Percentiles rank a stretch among this genome's conserved stretches.
Evolutionary conservation across 768 basidiomycete species (phyloP).

Genomic region (Cystoderma amianthinum): DNA sequence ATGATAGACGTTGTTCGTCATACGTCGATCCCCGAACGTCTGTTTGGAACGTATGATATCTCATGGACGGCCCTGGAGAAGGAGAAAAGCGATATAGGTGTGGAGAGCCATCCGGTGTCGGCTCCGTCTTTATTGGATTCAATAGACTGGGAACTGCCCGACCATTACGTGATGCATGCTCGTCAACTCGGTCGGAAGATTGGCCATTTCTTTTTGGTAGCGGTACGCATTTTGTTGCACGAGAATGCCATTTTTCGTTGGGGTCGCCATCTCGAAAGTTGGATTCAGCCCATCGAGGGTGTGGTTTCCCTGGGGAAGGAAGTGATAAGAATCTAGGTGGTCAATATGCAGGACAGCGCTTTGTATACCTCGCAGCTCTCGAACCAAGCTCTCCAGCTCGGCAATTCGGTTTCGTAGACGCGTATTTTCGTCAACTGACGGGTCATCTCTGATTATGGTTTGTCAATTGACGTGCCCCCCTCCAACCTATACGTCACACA

Average conservation of each 20-base stretch:
- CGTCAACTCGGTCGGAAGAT: slow-evolving; percentile 14
- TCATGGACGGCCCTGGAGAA: slow-evolving; percentile 47
- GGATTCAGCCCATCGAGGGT: slow-evolving; percentile 80
- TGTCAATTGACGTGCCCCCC: not conserved
- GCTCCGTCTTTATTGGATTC: slow-evolving; percentile 66
- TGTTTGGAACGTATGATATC: slow-evolving; percentile 45
- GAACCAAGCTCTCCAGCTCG: slow-evolving; percentile 87
- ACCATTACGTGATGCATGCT: slow-evolving; percentile 21
- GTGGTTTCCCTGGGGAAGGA: slow-evolving; percentile 60
- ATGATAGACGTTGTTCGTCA: slow-evolving; percentile 22
- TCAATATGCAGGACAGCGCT: not conserved
- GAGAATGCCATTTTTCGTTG: slow-evolving; percentile 82
- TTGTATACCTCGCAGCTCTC: slow-evolving; percentile 70
- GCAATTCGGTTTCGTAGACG: slow-evolving; percentile 83
- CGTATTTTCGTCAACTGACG: slow-evolving; percentile 80
- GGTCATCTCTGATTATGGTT: slow-evolving; percentile 64
- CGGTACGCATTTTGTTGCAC: slow-evolving; percentile 62
- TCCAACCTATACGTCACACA: slow-evolving; percentile 16
- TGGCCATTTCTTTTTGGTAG: slow-evolving; percentile 29
- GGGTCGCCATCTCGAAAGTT: slow-evolving; percentile 76
- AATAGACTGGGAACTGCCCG: slow-evolving; percentile 38
- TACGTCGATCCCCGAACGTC: slow-evolving; percentile 31
- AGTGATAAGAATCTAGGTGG: not conserved
- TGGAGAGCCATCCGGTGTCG: slow-evolving; percentile 38
- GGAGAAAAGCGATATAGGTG: slow-evolving; percentile 68